Evolutionary conservation across 2,329 filamentous ascomycete species (phyloP), one percentile per base, ranked within the genome.

Genomic region (Diplodia seriata): DNA sequence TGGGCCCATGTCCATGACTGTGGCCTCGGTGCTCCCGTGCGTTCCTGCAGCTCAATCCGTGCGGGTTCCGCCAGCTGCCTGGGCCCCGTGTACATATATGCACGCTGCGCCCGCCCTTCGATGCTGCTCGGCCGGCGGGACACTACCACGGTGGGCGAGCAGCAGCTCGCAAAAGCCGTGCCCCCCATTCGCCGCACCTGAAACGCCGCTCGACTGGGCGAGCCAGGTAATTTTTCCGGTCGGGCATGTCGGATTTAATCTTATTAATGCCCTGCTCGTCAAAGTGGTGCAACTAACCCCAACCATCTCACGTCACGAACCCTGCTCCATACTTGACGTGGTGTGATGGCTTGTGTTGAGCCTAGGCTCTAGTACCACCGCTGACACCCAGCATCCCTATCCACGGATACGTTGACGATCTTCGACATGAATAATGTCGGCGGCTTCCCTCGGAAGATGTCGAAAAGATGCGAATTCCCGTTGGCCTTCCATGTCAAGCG

Each of bases 1-100:
- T 67, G 55, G 54, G 31, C n/a, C 65, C 55, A 54, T 53, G 56
- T 62, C 66, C 66, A 61, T 43, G 66, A 61, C 55, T 33, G 49
- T 26, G 47, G 66, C 66, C 66, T 67, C 55, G 40, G 55, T 59
- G 65, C 54, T 57, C 65, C 65, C 65, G 65, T 57, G 66, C 66
- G 66, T 67, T 67, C 66, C 66, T 67, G 66, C 66, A 67, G 66
- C 49, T 53, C 50, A 20, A 50, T 29, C 57, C 38, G 56, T 62
- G 29, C 47, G 26, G 51, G 59, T 64, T 23, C 50, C 20, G 36
- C 20, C 61, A 33, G 31, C 23, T 26, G 23, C 23, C 23, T 26
- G 23, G 23, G 2, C 31, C 31, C 31, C 31, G 33, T 54, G 50
- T 55, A 55, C 23, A 65, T 65, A 65, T 33, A 29, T 33, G 49